Evolutionary conservation across 305 asterid species (phyloP).

Genomic region (Fraxinus ornus): DNA sequence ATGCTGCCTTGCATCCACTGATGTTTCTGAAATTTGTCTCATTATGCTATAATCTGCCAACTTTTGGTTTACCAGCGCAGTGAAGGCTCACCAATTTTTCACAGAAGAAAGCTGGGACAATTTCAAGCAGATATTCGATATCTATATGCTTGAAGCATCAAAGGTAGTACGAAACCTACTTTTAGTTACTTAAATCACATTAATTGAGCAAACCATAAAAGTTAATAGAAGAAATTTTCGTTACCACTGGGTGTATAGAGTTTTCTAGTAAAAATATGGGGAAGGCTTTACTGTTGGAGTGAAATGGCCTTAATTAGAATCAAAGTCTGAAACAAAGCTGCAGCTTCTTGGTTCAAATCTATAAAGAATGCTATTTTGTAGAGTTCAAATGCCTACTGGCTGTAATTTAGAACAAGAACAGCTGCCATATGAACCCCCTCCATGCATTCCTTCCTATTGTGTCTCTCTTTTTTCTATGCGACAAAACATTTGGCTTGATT

Average conservation of each 20-base stretch:
- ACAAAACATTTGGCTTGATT: background rate
- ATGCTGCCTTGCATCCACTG: slow-evolving; percentile 20
- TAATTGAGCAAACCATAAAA: slow-evolving; percentile 14
- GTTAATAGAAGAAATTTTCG: background rate
- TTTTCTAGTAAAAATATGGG: background rate
- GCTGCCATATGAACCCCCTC: background rate
- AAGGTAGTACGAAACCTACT: slow-evolving; percentile 55
- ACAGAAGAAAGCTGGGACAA: slow-evolving; percentile 91
- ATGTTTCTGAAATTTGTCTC: slow-evolving; percentile 4
- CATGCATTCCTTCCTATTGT: background rate
- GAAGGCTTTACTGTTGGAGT: background rate
- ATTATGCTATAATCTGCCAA: slow-evolving; percentile 46
- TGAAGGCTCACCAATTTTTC: slow-evolving; percentile 89
- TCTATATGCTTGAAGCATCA: slow-evolving; percentile 85
- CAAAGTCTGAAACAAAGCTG: background rate
- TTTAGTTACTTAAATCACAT: background rate
- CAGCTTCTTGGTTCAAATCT: background rate
- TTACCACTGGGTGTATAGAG: background rate
- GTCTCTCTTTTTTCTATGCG: background rate
- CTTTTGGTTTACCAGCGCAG: slow-evolving; percentile 82
- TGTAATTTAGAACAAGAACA: background rate
- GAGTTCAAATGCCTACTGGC: background rate
- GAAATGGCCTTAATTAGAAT: background rate
- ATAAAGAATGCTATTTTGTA: background rate
- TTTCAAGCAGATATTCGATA: slow-evolving; percentile 90